phyloP scores from a whole-genome alignment of 768 basidiomycete genomes.

The Chlorophyllum brunneum region DNA sequence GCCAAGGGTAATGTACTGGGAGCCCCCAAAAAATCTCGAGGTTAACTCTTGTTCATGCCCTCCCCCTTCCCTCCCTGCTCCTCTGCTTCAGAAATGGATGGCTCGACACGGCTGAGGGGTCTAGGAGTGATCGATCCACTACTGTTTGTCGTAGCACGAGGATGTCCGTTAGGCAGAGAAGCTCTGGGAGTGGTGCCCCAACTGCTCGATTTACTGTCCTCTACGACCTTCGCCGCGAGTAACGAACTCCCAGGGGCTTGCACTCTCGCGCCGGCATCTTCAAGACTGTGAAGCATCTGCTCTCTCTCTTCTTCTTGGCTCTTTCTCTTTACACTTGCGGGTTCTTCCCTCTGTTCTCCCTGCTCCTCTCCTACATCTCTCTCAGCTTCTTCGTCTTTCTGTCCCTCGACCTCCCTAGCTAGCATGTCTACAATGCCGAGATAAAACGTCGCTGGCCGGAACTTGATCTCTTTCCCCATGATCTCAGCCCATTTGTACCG shows the following conservation, averaged over 20 bases:
- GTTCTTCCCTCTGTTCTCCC: not conserved
- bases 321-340: not conserved
- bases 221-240: not conserved
- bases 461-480: conserved; percentile 85
- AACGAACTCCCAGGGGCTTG: not conserved
- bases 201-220: not conserved
- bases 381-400: conserved; percentile 11
- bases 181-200: not conserved
- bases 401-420: conserved; percentile 71
- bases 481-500: conserved; percentile 88
- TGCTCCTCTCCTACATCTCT: conserved; percentile 3
- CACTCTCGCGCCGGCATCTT: conserved; percentile 18
- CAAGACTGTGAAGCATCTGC: conserved; percentile 24
- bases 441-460: conserved; percentile 91
- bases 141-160: not conserved
- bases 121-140: not conserved
- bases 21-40: not conserved
- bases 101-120: not conserved
- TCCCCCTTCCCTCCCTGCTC: not conserved
- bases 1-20: not conserved
- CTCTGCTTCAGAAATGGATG: too few species aligned
- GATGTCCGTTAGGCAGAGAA: not conserved
- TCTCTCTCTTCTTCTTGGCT: conserved; percentile 11
- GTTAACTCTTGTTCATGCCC: not conserved
- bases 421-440: conserved; percentile 77